Percentiles rank a stretch among this genome's conserved stretches.
Conservation (phyloP, 768 basidiomycete genomes). For the Xerocomus potaroensis region DNA sequence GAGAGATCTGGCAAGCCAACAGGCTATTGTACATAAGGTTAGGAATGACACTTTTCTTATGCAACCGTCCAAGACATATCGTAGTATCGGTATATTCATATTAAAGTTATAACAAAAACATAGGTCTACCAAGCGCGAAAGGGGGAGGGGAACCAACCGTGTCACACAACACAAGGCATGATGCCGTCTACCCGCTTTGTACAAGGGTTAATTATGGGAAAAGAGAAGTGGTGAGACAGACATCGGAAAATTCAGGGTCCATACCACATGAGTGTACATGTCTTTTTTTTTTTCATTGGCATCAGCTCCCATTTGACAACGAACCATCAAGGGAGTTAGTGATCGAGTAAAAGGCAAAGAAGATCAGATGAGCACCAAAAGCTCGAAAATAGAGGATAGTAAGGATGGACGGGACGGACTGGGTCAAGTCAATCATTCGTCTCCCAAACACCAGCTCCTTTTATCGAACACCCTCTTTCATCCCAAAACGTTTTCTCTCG, state of each 20-base stretch:
- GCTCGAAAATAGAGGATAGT: conserved; percentile 19
- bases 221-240: conserved; percentile 18
- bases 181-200: conserved; percentile 15
- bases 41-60: too few relatives aligned
- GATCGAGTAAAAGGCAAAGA: conserved; percentile 13
- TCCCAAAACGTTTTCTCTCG: conserved; percentile 8
- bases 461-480: neutral
- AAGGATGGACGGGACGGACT: conserved; percentile 36
- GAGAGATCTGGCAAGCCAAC: neutral
- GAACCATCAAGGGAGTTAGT: conserved; percentile 10
- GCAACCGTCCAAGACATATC: neutral
- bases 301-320: conserved; percentile 9
- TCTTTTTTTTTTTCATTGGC: conserved; percentile 11
- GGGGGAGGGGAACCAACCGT: conserved; percentile 27
- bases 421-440: conserved; percentile 29
- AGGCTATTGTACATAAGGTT: neutral
- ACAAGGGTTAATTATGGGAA: conserved; percentile 18
- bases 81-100: conserved; percentile 18
- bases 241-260: conserved; percentile 15
- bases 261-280: conserved; percentile 25
- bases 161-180: conserved; percentile 19
- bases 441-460: neutral
- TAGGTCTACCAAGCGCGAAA: neutral
- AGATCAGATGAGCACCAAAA: conserved; percentile 26
- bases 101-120: conserved; percentile 11